Evolutionary conservation across 352 stramenopile species (phyloP), one percentile per base, ranked within the genome.

Genomic region (Phytophthora capsici): DNA sequence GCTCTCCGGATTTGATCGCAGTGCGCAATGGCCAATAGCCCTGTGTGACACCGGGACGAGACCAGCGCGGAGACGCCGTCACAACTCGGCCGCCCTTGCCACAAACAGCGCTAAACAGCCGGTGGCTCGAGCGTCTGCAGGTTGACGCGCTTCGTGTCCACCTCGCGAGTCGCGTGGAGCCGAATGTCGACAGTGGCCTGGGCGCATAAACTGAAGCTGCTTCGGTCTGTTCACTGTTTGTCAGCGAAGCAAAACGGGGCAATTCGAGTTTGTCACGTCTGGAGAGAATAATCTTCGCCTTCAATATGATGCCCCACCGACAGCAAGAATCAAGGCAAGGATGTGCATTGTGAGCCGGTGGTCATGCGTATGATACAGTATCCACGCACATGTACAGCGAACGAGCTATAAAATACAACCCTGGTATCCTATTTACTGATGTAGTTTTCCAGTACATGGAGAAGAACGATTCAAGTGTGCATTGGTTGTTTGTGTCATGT

Each of bases 81-180:
- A 71, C 56, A 56, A 66, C 49, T 61, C 34, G 48, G 1, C 3
- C 48, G 48, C 26, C 16, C 26, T 44, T 47, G 48, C 63, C 63
- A 66, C 56, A 71, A 66, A 53, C 25, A 49, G 10, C 17, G 9
- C 32, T 25, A 37, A 43, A 38, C 63, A 66, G 56, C 48, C 41
- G 63, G 30, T 10, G 32, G 6, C 16, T 12, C 26, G 34, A 61
- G 32, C 55, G 57, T 71, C 55, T 41, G 50, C 56, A 59, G 23
- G 50, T 16, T 60, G 56, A 65, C 49, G 19, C 43, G 6, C 44
- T 23, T 71, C 64, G 40, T 68, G 50, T 72, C 51, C 57, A 63
- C 46, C 23, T 58, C 54, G 38, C 46, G 13, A n/a, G 20, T 28
- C 51, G 43, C 47, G 50, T 37, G 38, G 34, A 8, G 28, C 28